These are phyloP conservation scores for Cyclotella atomus DNA, from an alignment of 108 stramenopile genomes.

Conservation along the genomic window DNA sequence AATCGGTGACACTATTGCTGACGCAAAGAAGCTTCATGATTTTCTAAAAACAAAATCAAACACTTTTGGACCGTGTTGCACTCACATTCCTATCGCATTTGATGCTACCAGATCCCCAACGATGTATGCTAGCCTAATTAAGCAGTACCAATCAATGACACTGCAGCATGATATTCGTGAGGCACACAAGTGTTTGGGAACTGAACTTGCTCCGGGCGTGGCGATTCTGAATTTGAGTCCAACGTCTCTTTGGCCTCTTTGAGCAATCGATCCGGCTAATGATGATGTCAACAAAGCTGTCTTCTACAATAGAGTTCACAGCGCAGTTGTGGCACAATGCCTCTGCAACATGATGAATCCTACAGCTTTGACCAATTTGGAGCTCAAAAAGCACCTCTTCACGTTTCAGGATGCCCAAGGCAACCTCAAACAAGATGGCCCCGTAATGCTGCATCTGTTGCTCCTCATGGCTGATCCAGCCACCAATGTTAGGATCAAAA, in stretches of 20 bases:
- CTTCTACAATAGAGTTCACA: background rate
- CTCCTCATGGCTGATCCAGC: background rate
- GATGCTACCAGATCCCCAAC: background rate
- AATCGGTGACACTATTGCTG: background rate
- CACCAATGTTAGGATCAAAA: slow-evolving; percentile 2
- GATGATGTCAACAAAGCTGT: background rate
- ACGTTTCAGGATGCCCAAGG: background rate
- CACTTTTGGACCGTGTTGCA: background rate
- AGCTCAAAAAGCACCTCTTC: background rate
- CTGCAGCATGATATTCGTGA: background rate
- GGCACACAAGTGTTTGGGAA: background rate
- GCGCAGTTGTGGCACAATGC: background rate
- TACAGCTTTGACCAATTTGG: background rate
- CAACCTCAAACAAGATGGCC: background rate
- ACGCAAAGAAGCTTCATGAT: background rate
- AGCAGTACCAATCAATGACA: background rate
- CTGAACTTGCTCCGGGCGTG: background rate
- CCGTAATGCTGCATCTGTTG: background rate
- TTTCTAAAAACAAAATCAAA: background rate
- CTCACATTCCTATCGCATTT: background rate
- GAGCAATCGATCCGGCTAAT: background rate
- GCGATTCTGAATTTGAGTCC: background rate
- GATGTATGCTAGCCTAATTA: background rate
- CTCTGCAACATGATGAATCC: background rate
- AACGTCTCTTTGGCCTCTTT: background rate